Percentiles rank a stretch among this genome's conserved stretches.
Evolutionary conservation across 2,329 filamentous ascomycete genomes (phyloP).

Genomic region (Stagonosporopsis cucurbitacearum): DNA sequence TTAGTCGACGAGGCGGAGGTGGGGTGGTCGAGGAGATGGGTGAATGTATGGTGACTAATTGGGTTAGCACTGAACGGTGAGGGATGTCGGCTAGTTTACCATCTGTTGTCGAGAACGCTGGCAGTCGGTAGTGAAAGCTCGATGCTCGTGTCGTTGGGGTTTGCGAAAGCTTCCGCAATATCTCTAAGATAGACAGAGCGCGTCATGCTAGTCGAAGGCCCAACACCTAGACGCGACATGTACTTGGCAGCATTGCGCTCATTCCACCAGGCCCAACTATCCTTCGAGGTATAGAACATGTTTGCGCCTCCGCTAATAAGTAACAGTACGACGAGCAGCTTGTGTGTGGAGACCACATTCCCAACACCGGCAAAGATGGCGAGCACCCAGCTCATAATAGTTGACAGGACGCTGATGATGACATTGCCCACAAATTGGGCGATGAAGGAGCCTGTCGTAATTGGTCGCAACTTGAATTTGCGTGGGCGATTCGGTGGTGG

Average conservation of each 20-base stretch:
- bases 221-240: constrained; percentile 81
- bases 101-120: constrained; percentile 33
- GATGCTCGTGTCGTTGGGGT: constrained; percentile 44
- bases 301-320: constrained; percentile 75
- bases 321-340: constrained; percentile 73
- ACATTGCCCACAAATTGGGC: constrained; percentile 76
- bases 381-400: constrained; percentile 78
- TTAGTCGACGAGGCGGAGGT: constrained; percentile 20
- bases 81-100: constrained; percentile 23
- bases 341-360: constrained; percentile 73
- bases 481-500: constrained; percentile 46
- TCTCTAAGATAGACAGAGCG: constrained; percentile 84
- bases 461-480: constrained; percentile 55
- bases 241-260: constrained; percentile 81
- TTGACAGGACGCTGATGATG: constrained; percentile 75
- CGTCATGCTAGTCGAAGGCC: constrained; percentile 80
- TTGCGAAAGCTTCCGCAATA: constrained; percentile 68
- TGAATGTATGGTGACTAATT: constrained; percentile 46
- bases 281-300: constrained; percentile 74
- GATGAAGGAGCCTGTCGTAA: constrained; percentile 71
- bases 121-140: constrained; percentile 26
- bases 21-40: constrained; percentile 41
- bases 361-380: constrained; percentile 69
- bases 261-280: constrained; percentile 80
- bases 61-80: constrained; percentile 14